These are phyloP conservation scores for Alternaria sp. DNA, from an alignment of 2,329 filamentous ascomycete genomes.

Conservation along the genomic window DNA sequence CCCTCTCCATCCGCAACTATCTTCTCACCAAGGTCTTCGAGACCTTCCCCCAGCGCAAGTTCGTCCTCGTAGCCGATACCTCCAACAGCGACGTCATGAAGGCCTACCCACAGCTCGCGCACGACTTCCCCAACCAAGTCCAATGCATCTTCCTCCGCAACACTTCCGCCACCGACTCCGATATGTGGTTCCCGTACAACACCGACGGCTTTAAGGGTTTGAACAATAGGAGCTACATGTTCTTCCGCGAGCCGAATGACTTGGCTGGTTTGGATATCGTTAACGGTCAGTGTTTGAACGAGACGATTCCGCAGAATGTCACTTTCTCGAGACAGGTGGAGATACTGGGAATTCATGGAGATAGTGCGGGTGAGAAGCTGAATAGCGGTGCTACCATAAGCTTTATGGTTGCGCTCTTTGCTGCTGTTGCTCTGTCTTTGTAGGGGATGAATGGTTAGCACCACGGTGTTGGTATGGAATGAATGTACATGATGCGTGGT, in stretches of 20 bases:
- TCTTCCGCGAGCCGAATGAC: slow-evolving; percentile 77
- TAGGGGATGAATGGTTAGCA: slow-evolving; percentile 17
- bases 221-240: slow-evolving; percentile 76
- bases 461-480: background rate
- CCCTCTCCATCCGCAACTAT: slow-evolving; percentile 73
- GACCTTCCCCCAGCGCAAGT: slow-evolving; percentile 77
- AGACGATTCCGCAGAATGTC: slow-evolving; percentile 71
- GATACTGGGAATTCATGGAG: slow-evolving; percentile 48
- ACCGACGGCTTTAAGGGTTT: slow-evolving; percentile 74
- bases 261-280: slow-evolving; percentile 70
- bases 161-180: slow-evolving; percentile 71
- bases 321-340: slow-evolving; percentile 64
- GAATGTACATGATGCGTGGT: slow-evolving; percentile 10
- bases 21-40: slow-evolving; percentile 76
- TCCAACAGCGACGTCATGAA: slow-evolving; percentile 80
- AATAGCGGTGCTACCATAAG: slow-evolving; percentile 43
- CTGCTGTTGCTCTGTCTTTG: slow-evolving; percentile 37
- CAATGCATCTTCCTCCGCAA: slow-evolving; percentile 82
- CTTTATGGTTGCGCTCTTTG: slow-evolving; percentile 47
- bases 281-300: slow-evolving; percentile 73
- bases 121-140: slow-evolving; percentile 73
- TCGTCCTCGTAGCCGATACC: slow-evolving; percentile 79
- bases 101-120: slow-evolving; percentile 67
- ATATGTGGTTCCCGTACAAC: slow-evolving; percentile 77
- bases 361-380: slow-evolving; percentile 34